Evolutionary conservation across 192 early-diverging fungal species (phyloP).

Genomic region (Podochytrium sp.): DNA sequence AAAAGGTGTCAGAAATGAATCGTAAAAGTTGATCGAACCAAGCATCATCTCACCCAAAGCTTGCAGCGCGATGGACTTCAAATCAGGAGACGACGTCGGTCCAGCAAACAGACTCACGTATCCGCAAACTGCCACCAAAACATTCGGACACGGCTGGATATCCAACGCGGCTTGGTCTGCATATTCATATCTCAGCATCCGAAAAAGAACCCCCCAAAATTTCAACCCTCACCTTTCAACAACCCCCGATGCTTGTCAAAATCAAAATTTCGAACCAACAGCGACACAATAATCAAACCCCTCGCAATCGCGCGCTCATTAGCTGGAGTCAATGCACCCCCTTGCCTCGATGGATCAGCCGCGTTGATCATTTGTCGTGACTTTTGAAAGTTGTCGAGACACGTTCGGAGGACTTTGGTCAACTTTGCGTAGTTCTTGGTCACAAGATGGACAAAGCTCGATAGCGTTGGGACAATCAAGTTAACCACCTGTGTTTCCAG

Average conservation of each 20-base stretch:
- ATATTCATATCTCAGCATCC: too few species aligned
- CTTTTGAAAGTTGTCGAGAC: conserved; percentile 32
- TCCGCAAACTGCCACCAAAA: conserved; percentile 27
- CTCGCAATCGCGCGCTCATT: conserved; percentile 44
- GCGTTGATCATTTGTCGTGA: conserved; percentile 11
- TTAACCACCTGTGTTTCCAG: conserved; percentile 57
- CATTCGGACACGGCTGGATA: background rate
- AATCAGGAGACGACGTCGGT: conserved; percentile 16
- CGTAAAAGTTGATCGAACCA: too few species aligned
- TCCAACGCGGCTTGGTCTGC: conserved; percentile 24
- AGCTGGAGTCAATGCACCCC: conserved; percentile 14
- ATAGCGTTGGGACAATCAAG: conserved; percentile 73
- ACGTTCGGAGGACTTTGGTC: conserved; percentile 31
- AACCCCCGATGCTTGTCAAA: conserved; percentile 61
- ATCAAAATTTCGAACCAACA: conserved; percentile 77
- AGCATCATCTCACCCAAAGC: conserved; percentile 35
- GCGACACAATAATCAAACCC: conserved; percentile 73
- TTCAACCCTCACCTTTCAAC: conserved; percentile 18
- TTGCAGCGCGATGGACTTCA: conserved; percentile 30
- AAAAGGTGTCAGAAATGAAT: too few species aligned
- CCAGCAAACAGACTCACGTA: conserved; percentile 37
- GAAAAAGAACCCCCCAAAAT: background rate
- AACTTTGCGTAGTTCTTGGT: conserved; percentile 43
- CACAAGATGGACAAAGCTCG: conserved; percentile 62
- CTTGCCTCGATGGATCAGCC: background rate